phyloP scores from a whole-genome alignment of 202 grass and related monocot genomes.

The Setaria viridis region DNA sequence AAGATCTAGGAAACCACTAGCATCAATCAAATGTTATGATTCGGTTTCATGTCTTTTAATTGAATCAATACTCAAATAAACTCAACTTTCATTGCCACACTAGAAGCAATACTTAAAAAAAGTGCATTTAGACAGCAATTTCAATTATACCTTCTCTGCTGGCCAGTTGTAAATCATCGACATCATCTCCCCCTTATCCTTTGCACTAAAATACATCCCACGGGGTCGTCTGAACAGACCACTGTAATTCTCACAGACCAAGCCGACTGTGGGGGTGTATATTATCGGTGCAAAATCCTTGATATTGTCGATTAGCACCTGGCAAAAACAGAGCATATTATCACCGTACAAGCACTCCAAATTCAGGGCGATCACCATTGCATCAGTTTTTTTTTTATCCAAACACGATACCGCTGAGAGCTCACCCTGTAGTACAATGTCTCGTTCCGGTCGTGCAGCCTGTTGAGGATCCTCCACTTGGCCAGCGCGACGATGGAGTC shows the following conservation, averaged over 20 bases:
- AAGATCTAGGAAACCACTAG: slow-evolving; percentile 10
- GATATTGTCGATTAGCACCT: slow-evolving; percentile 98
- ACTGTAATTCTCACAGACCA: slow-evolving; percentile 96
- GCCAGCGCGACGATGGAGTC: slow-evolving; percentile 71
- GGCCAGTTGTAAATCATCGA: slow-evolving; percentile 99
- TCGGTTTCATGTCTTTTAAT: not conserved
- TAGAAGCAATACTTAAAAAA: not conserved
- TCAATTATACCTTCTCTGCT: slow-evolving; percentile 56
- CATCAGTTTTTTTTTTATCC: not conserved
- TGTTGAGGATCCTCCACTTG: slow-evolving; percentile 99
- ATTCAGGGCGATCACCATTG: not conserved
- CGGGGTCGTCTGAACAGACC: slow-evolving; percentile 95
- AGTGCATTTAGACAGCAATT: not conserved
- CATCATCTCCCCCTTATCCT: slow-evolving; percentile 99
- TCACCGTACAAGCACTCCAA: not conserved
- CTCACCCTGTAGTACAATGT: slow-evolving; percentile 97
- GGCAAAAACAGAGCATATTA: slow-evolving; percentile 26
- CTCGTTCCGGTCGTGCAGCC: slow-evolving; percentile 96
- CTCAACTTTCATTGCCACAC: not conserved
- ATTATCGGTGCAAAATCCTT: slow-evolving; percentile 95
- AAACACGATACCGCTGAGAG: not conserved
- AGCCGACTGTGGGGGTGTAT: slow-evolving; percentile 92
- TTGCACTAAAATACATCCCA: slow-evolving; percentile 99
- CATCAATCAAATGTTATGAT: not conserved
- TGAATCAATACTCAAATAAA: not conserved